Conservation (phyloP, 805 yeast genomes). For the Cyberlindnera japonica region DNA sequence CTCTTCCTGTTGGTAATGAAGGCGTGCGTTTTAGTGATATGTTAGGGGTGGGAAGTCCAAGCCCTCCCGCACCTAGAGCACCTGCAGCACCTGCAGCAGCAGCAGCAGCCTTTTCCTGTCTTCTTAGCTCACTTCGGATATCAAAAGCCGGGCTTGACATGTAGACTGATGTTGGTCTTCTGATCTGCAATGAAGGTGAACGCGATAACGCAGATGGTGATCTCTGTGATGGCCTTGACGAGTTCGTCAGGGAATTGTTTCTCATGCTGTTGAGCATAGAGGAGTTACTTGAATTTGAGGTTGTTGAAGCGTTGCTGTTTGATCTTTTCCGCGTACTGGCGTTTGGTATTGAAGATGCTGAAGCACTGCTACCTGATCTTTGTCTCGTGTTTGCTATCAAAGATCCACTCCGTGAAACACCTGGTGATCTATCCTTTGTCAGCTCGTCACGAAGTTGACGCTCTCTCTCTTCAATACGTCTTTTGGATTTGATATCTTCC, state of each 20-base stretch:
- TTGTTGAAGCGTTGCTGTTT: constrained; percentile 19
- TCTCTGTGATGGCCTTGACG: constrained; percentile 3
- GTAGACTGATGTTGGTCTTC: constrained; percentile 23
- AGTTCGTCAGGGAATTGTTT: constrained; percentile 6
- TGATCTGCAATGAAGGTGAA: constrained; percentile 18
- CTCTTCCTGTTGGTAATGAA: constrained; percentile 9
- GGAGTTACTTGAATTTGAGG: constrained; percentile 17
- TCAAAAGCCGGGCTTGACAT: constrained; percentile 28
- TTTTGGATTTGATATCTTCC: constrained; percentile 16
- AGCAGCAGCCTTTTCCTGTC: constrained; percentile 21
- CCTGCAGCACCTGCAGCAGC: constrained; percentile 8
- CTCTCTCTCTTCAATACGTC: constrained; percentile 20
- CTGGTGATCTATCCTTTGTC: constrained; percentile 18
- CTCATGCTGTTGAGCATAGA: constrained; percentile 15
- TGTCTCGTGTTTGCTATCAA: constrained; percentile 10
- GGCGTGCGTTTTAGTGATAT: constrained; percentile 12
- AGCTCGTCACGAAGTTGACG: constrained; percentile 17
- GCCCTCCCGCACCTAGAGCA: background rate
- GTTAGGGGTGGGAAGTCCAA: too few species aligned
- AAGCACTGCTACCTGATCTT: constrained; percentile 20
- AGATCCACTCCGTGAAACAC: constrained; percentile 17
- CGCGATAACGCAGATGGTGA: constrained; percentile 21
- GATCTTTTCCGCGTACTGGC: constrained; percentile 16
- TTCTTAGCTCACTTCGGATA: constrained; percentile 25
- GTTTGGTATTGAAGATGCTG: constrained; percentile 5